Evolutionary conservation across 1,139 yeast species (phyloP).

Genomic region (Candida tetrigidarum): DNA sequence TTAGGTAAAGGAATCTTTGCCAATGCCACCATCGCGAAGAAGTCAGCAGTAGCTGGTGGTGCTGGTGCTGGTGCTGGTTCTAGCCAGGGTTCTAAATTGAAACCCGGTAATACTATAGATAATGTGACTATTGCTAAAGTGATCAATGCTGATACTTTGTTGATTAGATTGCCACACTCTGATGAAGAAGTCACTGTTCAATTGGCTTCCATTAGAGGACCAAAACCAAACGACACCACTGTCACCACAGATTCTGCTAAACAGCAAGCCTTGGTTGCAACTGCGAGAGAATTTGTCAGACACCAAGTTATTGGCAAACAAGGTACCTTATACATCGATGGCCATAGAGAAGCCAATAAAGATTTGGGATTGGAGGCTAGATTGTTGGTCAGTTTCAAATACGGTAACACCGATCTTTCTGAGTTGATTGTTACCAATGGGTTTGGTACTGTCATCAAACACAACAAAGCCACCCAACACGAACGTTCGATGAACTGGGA

Average conservation of each 20-base stretch:
- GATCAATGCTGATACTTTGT: slow-evolving; percentile 70
- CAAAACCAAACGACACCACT: slow-evolving; percentile 63
- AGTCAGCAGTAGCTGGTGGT: too few species aligned
- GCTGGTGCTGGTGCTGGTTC: slow-evolving; percentile 21
- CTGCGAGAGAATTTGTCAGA: slow-evolving; percentile 77
- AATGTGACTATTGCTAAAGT: slow-evolving; percentile 63
- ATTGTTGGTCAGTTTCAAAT: slow-evolving; percentile 59
- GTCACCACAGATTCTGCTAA: slow-evolving; percentile 43
- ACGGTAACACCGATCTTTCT: slow-evolving; percentile 64
- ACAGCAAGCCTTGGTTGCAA: slow-evolving; percentile 56
- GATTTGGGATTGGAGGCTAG: slow-evolving; percentile 66
- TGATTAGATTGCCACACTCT: slow-evolving; percentile 49
- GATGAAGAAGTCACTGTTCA: slow-evolving; percentile 65
- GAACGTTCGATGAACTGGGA: slow-evolving; percentile 84
- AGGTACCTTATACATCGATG: slow-evolving; percentile 64
- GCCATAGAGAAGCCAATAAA: slow-evolving; percentile 61
- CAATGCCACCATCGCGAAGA: slow-evolving; percentile 26
- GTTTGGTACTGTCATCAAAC: slow-evolving; percentile 77
- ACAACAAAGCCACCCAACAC: slow-evolving; percentile 68
- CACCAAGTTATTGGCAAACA: slow-evolving; percentile 70
- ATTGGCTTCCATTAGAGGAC: slow-evolving; percentile 74
- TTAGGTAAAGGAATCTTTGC: slow-evolving; percentile 69
- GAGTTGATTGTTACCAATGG: slow-evolving; percentile 66
- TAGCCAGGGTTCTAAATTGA: slow-evolving; percentile 29
- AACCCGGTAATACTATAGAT: slow-evolving; percentile 52